Conservation (phyloP, 176 grass and related monocot species). For the Triticum turgidum region DNA sequence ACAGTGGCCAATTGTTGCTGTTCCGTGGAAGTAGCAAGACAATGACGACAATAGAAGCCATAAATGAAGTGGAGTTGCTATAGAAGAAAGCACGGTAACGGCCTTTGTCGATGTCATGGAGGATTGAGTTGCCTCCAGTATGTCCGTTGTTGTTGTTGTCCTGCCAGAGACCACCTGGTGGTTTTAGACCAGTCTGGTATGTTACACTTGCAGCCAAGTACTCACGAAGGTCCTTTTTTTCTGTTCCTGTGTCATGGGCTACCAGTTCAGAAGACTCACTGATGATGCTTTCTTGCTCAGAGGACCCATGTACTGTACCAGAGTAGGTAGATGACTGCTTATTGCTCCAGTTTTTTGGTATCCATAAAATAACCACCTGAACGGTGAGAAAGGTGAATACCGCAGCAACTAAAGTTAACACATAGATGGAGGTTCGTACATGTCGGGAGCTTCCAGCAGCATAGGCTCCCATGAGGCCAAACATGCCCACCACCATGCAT, state of each 20-base stretch:
- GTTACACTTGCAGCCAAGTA: conserved; percentile 38
- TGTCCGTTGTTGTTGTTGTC: not conserved
- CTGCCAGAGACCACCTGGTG: conserved; percentile 22
- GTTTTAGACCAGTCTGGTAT: conserved; percentile 29
- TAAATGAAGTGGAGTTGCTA: conserved; percentile 44
- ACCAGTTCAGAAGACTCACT: too few species aligned
- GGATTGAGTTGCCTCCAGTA: not conserved
- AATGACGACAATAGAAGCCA: conserved; percentile 36
- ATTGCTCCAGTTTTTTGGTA: too few species aligned
- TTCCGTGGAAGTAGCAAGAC: conserved; percentile 11
- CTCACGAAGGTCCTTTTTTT: not conserved
- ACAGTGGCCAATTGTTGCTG: not conserved
- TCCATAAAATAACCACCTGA: not conserved
- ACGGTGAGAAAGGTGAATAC: not conserved
- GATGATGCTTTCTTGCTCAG: not conserved
- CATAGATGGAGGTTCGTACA: not conserved
- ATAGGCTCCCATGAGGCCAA: not conserved
- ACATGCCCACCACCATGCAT: not conserved
- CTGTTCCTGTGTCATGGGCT: too few species aligned
- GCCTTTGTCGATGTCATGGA: not conserved
- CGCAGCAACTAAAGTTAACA: not conserved
- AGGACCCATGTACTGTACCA: not conserved
- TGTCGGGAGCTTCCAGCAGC: not conserved
- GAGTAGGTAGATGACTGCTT: too few species aligned
- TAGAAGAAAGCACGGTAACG: conserved; percentile 49